phyloP scores from a whole-genome alignment of 176 grass and related monocot species.

The Oryza meyeriana region DNA sequence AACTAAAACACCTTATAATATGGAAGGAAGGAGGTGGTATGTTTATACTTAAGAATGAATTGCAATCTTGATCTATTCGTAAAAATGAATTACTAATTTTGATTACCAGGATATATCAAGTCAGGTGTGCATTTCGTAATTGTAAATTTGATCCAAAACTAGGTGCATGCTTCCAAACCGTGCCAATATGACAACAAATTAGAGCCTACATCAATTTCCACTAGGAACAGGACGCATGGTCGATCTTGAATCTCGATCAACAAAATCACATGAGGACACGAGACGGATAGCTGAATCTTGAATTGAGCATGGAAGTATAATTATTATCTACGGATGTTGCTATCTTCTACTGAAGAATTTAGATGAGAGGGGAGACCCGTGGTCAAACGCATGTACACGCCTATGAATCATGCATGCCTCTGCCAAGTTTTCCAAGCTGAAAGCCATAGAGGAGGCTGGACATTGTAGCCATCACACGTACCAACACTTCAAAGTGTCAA shows the following conservation, averaged over 20 bases:
- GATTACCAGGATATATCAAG: no score
- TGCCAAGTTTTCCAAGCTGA: background rate
- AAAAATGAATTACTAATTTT: background rate
- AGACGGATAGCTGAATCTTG: background rate
- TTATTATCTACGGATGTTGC: background rate
- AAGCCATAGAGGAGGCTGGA: background rate
- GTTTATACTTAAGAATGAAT: no score
- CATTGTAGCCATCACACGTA: background rate
- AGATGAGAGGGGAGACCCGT: background rate
- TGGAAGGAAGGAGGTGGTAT: no score
- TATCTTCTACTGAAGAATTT: background rate
- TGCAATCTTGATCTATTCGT: no score
- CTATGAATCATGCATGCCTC: background rate
- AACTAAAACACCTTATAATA: no score
- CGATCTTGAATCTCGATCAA: background rate
- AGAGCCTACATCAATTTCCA: background rate
- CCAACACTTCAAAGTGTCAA: slow-evolving; percentile 10
- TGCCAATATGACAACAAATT: background rate
- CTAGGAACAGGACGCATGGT: background rate
- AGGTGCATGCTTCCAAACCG: background rate
- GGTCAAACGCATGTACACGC: background rate
- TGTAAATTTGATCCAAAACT: background rate
- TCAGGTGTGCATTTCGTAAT: background rate
- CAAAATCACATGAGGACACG: background rate
- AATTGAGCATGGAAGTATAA: background rate